Evolutionary conservation across 2,329 filamentous ascomycete species (phyloP).

Genomic region (Cercospora beticola): DNA sequence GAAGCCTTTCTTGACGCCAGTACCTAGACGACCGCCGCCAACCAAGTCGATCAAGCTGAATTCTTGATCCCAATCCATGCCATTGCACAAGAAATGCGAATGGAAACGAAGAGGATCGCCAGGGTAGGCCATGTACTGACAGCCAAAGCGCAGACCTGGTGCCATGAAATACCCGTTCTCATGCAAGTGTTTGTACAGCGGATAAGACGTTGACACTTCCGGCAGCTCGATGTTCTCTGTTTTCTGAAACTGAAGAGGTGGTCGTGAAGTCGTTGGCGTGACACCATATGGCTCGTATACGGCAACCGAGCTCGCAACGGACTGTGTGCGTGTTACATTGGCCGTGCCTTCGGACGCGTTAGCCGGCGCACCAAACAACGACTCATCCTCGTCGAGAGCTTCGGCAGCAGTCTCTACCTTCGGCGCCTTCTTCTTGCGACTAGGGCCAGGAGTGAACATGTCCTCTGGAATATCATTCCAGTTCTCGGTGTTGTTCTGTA

Average conservation of each 20-base stretch:
- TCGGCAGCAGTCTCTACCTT: constrained; percentile 20
- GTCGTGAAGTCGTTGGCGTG: constrained; percentile 53
- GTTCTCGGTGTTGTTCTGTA: constrained; percentile 34
- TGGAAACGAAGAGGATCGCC: constrained; percentile 94
- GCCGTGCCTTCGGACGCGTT: constrained; percentile 23
- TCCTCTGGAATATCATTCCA: constrained; percentile 41
- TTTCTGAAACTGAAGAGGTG: constrained; percentile 39
- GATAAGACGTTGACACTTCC: constrained; percentile 58
- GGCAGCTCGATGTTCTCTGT: constrained; percentile 25
- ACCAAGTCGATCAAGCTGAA: constrained; percentile 83
- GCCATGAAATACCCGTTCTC: constrained; percentile 79
- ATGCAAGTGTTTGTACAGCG: constrained; percentile 79
- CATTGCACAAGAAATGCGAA: constrained; percentile 87
- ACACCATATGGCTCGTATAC: constrained; percentile 36
- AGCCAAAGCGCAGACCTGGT: constrained; percentile 90
- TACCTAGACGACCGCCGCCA: constrained; percentile 81
- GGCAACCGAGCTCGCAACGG: constrained; percentile 17
- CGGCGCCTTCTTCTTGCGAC: constrained; percentile 22
- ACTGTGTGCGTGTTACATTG: constrained; percentile 17
- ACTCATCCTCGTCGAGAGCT: constrained; percentile 30
- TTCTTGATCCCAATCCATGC: constrained; percentile 82
- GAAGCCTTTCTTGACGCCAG: constrained; percentile 94
- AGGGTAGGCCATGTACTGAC: constrained; percentile 90
- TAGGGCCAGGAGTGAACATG: constrained; percentile 30
- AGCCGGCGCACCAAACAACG: constrained; percentile 31